Conservation (phyloP, 495 filamentous ascomycete species). For the Trichoderma virens region DNA sequence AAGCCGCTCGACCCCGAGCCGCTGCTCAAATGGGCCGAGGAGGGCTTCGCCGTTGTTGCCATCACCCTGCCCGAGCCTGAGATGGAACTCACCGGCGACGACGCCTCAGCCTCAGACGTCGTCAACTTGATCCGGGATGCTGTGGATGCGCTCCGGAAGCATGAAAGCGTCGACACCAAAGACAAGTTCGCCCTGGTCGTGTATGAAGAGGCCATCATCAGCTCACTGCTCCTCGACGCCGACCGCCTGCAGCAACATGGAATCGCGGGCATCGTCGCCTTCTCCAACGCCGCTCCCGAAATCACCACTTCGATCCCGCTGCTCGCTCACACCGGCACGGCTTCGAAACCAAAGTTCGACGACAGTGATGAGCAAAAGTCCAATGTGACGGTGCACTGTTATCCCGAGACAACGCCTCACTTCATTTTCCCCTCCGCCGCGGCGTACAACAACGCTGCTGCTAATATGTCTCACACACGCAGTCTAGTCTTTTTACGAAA, state of each 20-base stretch:
- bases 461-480: slow-evolving; percentile 43
- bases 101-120: slow-evolving; percentile 15
- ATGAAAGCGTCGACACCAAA: slow-evolving; percentile 14
- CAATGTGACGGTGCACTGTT: slow-evolving; percentile 18
- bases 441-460: slow-evolving; percentile 30
- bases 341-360: neutral
- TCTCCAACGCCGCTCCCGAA: neutral
- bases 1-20: slow-evolving; percentile 26
- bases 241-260: neutral
- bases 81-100: slow-evolving; percentile 6
- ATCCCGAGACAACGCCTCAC: slow-evolving; percentile 21
- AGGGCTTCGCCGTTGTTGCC: slow-evolving; percentile 46
- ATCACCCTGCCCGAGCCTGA: slow-evolving; percentile 14
- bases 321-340: neutral
- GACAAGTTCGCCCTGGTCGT: slow-evolving; percentile 15
- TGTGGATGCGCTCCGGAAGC: slow-evolving; percentile 13
- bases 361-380: neutral
- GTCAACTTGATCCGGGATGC: slow-evolving; percentile 16
- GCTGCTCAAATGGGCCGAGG: slow-evolving; percentile 52
- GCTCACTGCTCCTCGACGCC: slow-evolving; percentile 2
- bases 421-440: slow-evolving; percentile 36
- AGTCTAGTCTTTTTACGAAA: slow-evolving; percentile 43
- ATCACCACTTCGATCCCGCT: neutral
- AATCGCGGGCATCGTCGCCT: neutral
- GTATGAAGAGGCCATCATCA: slow-evolving; percentile 9